Evolutionary conservation across 164 flowering plant species (phyloP), one percentile per base, ranked within the genome.

Genomic region (Buxus sempervirens): DNA sequence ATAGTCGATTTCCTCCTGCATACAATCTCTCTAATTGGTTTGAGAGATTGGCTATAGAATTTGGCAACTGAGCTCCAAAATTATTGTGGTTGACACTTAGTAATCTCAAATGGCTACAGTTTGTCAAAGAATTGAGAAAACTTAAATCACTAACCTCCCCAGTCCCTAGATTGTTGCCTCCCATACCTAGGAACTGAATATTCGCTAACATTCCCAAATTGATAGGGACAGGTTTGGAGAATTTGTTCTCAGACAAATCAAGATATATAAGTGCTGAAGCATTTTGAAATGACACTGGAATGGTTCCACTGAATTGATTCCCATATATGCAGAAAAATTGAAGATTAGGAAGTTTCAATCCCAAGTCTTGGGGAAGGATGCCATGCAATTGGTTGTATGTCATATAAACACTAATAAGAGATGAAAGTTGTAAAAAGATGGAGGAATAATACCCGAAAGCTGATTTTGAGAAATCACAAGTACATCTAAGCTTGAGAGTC

Each of bases 301-400:
- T 45, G 51, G 51, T 10, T 45, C 51, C 51, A 10, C 16, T 45
- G 13, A 45, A 45, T 45, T 45, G 51, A 15, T 45, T 45, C 18
- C 0, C 5, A 10, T 25, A 18, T 0, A 76, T 14, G 0, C 0
- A 5, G 8, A 68, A 12, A 0, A 0, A 0, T 23, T 32, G 23
- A 4, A 77, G 75, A n/a, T 62, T 28, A 51, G 80, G 80, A 26
- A 73, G 58, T 13, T n/a, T 66, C 48, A 63, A 18, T 26, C 76
- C 74, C 2, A 78, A 18, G 20, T 45, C 49, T 1, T 49, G 18
- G 0, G 77, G 75, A 15, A 79, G 60, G 48, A 12, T 64, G 0
- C 82, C 82, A 1, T 51, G 15, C 0, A 79, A 49, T 21, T 62
- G 58, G 54, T 75, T 79, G 7, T 0, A 18, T 0, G 54, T 1